A percentile compares a stretch with the other conserved stretches of the same genome.
These are phyloP conservation scores for Colletotrichum orchidophilum DNA, from an alignment of 2,329 filamentous ascomycete genomes.

Conservation along the genomic window DNA sequence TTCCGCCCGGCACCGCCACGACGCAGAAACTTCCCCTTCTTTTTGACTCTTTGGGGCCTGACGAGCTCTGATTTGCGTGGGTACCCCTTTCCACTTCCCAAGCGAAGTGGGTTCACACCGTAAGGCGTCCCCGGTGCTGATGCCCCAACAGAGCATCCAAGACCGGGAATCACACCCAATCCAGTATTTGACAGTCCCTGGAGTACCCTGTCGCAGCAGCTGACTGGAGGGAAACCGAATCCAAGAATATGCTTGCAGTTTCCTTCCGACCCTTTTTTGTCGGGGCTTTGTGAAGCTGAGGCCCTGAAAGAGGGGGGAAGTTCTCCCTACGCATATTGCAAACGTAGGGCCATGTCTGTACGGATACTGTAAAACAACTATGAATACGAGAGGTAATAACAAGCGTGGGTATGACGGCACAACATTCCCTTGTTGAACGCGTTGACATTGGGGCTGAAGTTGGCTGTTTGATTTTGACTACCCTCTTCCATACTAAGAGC, in stretches of 20 bases:
- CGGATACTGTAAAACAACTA: neutral
- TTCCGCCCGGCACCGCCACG: too few species aligned
- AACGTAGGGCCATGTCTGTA: slow-evolving; percentile 1
- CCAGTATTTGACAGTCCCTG: neutral
- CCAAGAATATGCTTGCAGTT: slow-evolving; percentile 13
- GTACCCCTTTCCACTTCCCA: neutral
- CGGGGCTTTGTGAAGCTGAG: neutral
- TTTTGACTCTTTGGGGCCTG: neutral
- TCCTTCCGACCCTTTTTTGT: slow-evolving; percentile 1
- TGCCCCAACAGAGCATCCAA: neutral
- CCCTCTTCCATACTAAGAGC: neutral
- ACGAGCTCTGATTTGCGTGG: neutral
- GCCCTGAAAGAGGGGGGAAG: neutral
- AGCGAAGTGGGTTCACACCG: neutral
- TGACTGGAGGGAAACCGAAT: neutral
- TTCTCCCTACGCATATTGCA: neutral
- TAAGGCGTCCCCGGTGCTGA: neutral
- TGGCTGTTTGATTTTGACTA: neutral
- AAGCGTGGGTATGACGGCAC: neutral
- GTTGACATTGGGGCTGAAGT: neutral
- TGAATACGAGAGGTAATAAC: neutral
- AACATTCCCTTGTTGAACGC: neutral
- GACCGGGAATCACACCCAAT: neutral
- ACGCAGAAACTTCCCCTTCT: neutral
- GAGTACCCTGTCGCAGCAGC: neutral